Evolutionary conservation across 2,329 filamentous ascomycete genomes (phyloP), one percentile per base, ranked within the genome.

Genomic region (Calonectria naviculata): DNA sequence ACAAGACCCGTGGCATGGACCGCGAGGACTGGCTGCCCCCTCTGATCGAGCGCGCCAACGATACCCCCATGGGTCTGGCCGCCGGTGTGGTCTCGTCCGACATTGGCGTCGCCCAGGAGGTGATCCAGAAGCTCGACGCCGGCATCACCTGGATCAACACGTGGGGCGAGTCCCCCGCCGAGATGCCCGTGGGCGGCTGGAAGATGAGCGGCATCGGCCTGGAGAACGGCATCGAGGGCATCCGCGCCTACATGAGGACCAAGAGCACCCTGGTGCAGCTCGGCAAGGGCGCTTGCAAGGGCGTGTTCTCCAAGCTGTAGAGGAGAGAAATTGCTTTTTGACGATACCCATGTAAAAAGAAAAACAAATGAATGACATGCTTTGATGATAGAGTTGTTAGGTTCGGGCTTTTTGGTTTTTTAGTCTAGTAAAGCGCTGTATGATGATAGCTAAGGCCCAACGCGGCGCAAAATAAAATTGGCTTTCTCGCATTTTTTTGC

Each of bases 61-160:
- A 90, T 73, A 97, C 94, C 0, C 87, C 91, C 24, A 87, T 97
- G 67, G 95, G 95, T 31, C 90, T 97, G 4, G 95, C 95, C 0
- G 95, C 94, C 0, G 95, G 95, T 24, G 93, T 97, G 1, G 96
- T 97, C 76, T 94, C 94, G 0, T 90, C 89, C 70, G 90, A 97
- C 75, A 83, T 97, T 64, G 93, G 94, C 76, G 80, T 88, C 58
- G 95, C 93, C 67, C 94, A 97, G 78, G 86, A 89, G 49, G 89
- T 96, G 1, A 87, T 96, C 47, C 88, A 89, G 28, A 88, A 90
- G 78, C 85, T 97, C 6, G 89, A 97, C 80, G 94, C 94, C 0
- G 95, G 95, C 38, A 97, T 97, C 78, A 97, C 94, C 1, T 97
- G 95, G 95, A 88, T 97, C 64, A 97, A 97, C 82, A 95, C 94